Evolutionary conservation across 1,284 basidiomycete genomes (phyloP).

Genomic region (Sanguinoderma infundibulare): DNA sequence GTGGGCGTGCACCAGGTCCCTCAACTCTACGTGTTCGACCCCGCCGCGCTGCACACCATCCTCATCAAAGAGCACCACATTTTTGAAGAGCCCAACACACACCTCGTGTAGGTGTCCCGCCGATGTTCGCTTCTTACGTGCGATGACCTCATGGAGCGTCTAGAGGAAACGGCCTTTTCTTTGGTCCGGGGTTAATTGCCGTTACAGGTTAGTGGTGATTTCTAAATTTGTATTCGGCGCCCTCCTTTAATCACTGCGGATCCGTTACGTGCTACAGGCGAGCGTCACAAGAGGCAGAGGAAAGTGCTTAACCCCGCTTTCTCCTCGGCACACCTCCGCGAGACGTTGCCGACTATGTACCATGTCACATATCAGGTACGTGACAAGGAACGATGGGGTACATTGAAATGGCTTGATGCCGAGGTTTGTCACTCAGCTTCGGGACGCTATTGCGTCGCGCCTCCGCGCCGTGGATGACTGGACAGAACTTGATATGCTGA

Average conservation of each 20-base stretch:
- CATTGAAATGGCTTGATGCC: too few species aligned
- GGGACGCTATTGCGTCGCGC: constrained; percentile 1
- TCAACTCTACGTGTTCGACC: constrained; percentile 4
- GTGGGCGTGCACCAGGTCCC: not conserved
- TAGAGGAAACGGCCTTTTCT: not conserved
- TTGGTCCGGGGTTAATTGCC: not conserved
- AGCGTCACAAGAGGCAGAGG: constrained; percentile 25
- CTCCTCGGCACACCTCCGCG: constrained; percentile 29
- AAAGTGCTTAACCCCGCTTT: constrained; percentile 34
- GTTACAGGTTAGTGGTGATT: not conserved
- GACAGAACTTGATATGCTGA: constrained; percentile 12
- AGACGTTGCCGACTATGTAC: constrained; percentile 27
- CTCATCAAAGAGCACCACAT: constrained; percentile 10
- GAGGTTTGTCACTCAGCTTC: not conserved
- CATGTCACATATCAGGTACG: constrained; percentile 14
- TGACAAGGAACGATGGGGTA: too few species aligned
- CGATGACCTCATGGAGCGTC: not conserved
- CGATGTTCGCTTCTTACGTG: not conserved
- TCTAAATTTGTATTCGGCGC: not conserved
- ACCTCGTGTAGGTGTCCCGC: constrained; percentile 2
- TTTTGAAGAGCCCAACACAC: constrained; percentile 5
- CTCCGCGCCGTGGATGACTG: not conserved
- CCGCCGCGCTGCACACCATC: constrained; percentile 3
- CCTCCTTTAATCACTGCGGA: not conserved
- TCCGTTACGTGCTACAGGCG: constrained; percentile 12